These are phyloP conservation scores for Pisolithus microcarpus DNA, from an alignment of 768 basidiomycete genomes.

Conservation along the genomic window DNA sequence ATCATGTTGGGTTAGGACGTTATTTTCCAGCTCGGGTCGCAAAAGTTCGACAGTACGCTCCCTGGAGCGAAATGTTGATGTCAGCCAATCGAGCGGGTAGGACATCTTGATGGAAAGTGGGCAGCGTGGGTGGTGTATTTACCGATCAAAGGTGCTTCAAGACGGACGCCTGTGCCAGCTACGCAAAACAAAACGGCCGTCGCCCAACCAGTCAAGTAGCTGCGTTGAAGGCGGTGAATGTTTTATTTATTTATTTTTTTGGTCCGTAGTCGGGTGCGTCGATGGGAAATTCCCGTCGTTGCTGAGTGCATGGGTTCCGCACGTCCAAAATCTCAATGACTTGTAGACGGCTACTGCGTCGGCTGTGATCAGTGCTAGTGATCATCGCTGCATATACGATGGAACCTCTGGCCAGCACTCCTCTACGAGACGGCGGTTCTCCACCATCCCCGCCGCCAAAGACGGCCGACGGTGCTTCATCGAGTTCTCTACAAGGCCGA, in stretches of 20 bases:
- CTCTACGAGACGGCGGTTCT: conserved; percentile 1
- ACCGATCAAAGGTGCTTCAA: too few relatives aligned
- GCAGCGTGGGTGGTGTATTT: not conserved
- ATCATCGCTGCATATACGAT: not conserved
- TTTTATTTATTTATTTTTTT: too few relatives aligned
- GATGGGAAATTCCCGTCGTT: too few relatives aligned
- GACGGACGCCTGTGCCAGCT: too few relatives aligned
- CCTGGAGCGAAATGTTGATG: conserved; percentile 39
- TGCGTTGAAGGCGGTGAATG: too few relatives aligned
- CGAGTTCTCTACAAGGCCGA: conserved; percentile 3
- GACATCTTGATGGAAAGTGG: conserved; percentile 13
- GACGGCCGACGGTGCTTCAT: conserved; percentile 4
- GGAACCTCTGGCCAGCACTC: conserved; percentile 26
- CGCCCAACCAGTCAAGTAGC: too few relatives aligned
- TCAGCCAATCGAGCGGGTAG: conserved; percentile 32
- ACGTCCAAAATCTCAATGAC: not conserved
- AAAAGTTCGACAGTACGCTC: conserved; percentile 25
- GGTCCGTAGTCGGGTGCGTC: too few relatives aligned
- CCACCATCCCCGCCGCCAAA: conserved; percentile 19
- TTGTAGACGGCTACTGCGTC: not conserved
- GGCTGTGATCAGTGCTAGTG: not conserved
- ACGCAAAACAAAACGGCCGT: too few relatives aligned
- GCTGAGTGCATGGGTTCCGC: too few relatives aligned
- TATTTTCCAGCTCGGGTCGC: conserved; percentile 25
- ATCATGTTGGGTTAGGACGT: conserved; percentile 35